A percentile compares a stretch with the other conserved stretches of the same genome.
phyloP scores from a whole-genome alignment of 2,329 filamentous ascomycete genomes.

The Mycogone perniciosa region DNA sequence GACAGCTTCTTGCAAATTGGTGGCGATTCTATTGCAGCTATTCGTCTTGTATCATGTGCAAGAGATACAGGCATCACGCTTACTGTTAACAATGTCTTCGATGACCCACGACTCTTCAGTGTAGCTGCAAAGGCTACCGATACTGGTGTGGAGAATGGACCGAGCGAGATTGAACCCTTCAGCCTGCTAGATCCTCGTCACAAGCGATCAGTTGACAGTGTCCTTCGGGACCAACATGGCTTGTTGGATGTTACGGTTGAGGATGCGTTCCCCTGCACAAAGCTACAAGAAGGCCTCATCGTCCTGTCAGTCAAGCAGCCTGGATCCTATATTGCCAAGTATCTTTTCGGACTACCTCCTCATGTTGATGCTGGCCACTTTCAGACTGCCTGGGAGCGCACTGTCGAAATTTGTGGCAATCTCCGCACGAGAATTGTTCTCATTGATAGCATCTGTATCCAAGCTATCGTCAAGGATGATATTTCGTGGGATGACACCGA shows the following conservation, averaged over 20 bases:
- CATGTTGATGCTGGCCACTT: background rate
- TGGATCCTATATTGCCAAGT: background rate
- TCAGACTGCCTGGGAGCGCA: background rate
- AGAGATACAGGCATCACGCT: background rate
- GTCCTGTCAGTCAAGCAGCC: background rate
- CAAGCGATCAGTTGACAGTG: background rate
- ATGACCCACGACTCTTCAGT: background rate
- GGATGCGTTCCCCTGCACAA: constrained; percentile 1
- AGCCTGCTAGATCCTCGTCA: background rate
- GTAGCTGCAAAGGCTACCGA: background rate
- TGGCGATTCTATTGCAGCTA: constrained; percentile 21
- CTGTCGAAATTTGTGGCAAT: background rate
- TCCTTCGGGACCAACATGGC: background rate
- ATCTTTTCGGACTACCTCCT: background rate
- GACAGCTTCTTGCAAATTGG: constrained; percentile 18
- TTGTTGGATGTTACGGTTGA: background rate
- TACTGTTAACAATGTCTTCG: background rate
- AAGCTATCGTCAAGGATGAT: background rate
- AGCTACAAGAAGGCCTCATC: constrained; percentile 4
- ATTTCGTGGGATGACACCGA: background rate
- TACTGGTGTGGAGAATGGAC: background rate
- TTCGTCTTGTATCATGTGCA: constrained; percentile 10
- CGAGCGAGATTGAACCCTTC: background rate
- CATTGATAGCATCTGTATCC: background rate
- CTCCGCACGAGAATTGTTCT: constrained; percentile 4